These are phyloP conservation scores for Lyophyllum atratum DNA, from an alignment of 768 basidiomycete species.

Conservation along the genomic window DNA sequence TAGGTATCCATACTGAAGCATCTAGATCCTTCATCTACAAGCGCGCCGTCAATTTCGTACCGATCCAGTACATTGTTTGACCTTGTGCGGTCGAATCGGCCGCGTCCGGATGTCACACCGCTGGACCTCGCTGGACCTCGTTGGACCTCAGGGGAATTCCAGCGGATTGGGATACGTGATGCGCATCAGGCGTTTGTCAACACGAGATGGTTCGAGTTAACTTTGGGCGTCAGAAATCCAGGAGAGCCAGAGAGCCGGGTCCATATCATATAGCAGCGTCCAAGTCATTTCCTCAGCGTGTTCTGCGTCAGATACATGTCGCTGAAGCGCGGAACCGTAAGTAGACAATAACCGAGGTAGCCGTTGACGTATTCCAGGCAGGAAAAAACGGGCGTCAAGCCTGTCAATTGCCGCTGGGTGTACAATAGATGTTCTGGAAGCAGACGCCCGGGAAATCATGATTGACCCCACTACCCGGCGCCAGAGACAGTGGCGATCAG, in stretches of 20 bases:
- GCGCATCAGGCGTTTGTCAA: conserved; percentile 12
- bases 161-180: conserved; percentile 13
- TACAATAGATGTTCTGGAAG: conserved; percentile 4
- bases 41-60: conserved; percentile 1
- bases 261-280: background rate
- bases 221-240: conserved; percentile 12
- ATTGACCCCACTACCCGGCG: conserved; percentile 12
- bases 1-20: background rate
- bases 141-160: too few relatives aligned
- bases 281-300: background rate
- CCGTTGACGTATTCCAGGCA: background rate
- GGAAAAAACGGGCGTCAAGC: background rate
- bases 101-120: conserved; percentile 11
- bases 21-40: background rate
- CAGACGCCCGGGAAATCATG: background rate
- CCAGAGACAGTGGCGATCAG: conserved; percentile 14
- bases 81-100: conserved; percentile 9
- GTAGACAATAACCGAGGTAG: background rate
- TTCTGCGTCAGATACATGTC: background rate
- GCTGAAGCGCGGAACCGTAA: background rate
- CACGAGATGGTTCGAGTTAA: conserved; percentile 1
- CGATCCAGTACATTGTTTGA: conserved; percentile 1
- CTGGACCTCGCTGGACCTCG: too few relatives aligned
- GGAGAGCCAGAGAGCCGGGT: conserved; percentile 5
- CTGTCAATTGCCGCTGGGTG: background rate